These are phyloP conservation scores for Trichocladium uniseriatum DNA, from an alignment of 495 filamentous ascomycete genomes.

Conservation along the genomic window DNA sequence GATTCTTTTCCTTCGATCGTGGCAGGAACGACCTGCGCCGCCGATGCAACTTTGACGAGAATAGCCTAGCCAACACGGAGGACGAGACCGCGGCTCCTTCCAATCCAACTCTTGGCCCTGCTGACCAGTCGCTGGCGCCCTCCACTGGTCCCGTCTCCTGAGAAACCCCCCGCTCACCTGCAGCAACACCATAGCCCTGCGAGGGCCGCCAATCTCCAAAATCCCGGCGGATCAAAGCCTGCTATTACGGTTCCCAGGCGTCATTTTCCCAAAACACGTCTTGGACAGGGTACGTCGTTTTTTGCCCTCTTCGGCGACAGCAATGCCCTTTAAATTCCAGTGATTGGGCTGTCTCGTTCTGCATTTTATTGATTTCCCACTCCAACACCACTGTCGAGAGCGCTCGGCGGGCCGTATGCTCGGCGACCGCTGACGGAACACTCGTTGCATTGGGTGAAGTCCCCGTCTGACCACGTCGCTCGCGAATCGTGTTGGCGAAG, in stretches of 20 bases:
- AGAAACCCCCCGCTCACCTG: conserved; percentile 11
- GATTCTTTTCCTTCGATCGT: background rate
- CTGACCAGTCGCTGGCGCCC: background rate
- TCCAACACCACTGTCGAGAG: background rate
- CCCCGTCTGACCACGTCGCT: conserved; percentile 7
- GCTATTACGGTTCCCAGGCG: no score
- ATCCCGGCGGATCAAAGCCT: conserved; percentile 10
- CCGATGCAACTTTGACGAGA: background rate
- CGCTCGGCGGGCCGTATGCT: background rate
- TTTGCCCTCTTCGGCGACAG: background rate
- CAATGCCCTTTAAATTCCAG: conserved; percentile 3
- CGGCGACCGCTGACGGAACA: background rate
- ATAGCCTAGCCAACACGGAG: background rate
- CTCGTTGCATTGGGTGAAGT: conserved; percentile 18
- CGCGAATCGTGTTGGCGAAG: background rate
- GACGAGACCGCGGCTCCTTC: background rate
- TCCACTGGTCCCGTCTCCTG: conserved; percentile 13
- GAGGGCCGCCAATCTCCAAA: conserved; percentile 16
- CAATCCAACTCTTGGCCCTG: conserved; percentile 3
- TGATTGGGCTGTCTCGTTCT: background rate
- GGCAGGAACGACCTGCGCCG: conserved; percentile 7
- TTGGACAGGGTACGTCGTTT: conserved; percentile 16
- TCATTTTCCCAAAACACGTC: conserved; percentile 15
- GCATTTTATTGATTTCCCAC: background rate
- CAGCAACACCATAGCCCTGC: conserved; percentile 8